Base-by-base conservation (phyloP, 2,329 filamentous ascomycete genomes). In the Zelopaecilomyces penicillatus region DNA sequence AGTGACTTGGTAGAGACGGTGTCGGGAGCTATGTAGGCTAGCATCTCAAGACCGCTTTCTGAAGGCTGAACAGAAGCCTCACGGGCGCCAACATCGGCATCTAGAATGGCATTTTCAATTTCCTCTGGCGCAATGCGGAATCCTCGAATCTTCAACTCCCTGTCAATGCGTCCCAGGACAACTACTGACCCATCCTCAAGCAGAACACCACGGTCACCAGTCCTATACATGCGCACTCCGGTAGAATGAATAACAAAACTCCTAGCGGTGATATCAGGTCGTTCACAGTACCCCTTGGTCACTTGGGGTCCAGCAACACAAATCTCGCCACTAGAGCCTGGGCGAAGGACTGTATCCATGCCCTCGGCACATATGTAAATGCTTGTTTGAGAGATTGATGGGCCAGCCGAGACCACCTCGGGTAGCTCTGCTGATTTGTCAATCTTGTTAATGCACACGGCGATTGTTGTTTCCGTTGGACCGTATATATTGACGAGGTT, bases 111-210 rank as follows among this genome's bases (percentile, higher is more conserved):
- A 6, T 45, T 30, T 26, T 47, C 45, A 5, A 47, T 42, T 9
- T 30, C 42, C 8, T 38, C 45, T 5, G 44, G 42, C 45, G 44
- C 45, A n/a, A 47, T 39, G 19, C 45, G 45, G 19, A 44, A 47
- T n/a, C 45, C 45, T 4, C 45, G 45, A 31, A 47, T 44, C 26
- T 47, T 47, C 10, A 41, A 37, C 32, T 44, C 38, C 5, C 45
- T 41, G n/a, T 47, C 45, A 5, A 47, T 41, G 12, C 45, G 37
- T 2, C 45, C 45, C 8, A 34, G 33, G 12, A 30, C 44, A 5
- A 26, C 37, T 4, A 47, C 28, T 12, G 41, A 33, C 2, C 30
- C 42, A 35, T 47, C 42, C 33, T 42, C 45, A 19, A 28, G 26
- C 6, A 35, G 32, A 8, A 30, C 11, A 3, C 42, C 45, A 30